Conservation (phyloP, 345 rosid species). For the Citrus sp. region DNA sequence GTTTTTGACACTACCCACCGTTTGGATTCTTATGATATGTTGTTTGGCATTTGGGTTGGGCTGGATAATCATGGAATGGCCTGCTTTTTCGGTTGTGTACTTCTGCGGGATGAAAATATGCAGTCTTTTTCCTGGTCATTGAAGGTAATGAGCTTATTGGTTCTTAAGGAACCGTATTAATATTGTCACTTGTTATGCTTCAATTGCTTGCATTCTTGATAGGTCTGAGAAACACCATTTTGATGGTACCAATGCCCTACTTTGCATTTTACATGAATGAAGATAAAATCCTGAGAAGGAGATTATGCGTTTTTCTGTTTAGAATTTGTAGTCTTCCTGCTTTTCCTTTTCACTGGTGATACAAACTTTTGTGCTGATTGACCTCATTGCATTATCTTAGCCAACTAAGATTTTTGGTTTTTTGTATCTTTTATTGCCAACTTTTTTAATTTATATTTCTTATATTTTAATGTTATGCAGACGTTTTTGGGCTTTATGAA, state of each 20-base stretch:
- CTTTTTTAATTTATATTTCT: background rate
- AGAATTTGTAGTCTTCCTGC: background rate
- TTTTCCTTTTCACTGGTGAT: background rate
- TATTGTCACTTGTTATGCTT: background rate
- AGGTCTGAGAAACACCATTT: too few relatives aligned
- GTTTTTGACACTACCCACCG: constrained; percentile 55
- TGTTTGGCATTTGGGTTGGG: constrained; percentile 57
- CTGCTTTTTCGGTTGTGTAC: constrained; percentile 49
- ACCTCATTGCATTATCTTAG: background rate
- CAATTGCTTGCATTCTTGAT: background rate
- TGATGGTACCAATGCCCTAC: too few relatives aligned
- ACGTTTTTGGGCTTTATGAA: constrained; percentile 53
- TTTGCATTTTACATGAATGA: background rate
- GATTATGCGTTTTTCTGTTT: background rate
- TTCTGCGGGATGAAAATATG: constrained; percentile 51
- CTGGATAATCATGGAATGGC: constrained; percentile 53
- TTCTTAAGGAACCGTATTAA: background rate
- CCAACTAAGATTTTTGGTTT: background rate
- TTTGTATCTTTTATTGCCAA: background rate
- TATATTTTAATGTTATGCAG: constrained; percentile 26
- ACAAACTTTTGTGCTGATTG: background rate
- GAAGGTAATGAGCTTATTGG: constrained; percentile 35
- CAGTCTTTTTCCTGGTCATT: constrained; percentile 63
- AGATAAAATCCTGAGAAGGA: background rate
- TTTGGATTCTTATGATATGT: constrained; percentile 54